Conservation (phyloP, 129 eudicot genomes). For the Centrapalus pauciflorus region DNA sequence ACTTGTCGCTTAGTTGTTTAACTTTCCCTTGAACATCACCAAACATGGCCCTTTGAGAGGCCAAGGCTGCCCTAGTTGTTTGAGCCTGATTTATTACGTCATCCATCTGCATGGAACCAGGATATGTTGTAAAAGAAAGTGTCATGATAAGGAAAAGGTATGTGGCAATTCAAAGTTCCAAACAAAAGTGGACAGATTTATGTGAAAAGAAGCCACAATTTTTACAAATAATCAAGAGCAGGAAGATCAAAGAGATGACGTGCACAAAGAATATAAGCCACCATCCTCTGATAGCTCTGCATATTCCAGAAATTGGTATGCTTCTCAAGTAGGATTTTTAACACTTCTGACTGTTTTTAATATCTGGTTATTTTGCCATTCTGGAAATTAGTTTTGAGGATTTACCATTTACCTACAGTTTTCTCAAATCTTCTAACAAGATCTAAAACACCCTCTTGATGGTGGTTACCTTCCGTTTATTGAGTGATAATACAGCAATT, state of each 20-base stretch:
- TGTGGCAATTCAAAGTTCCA: background rate
- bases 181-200: background rate
- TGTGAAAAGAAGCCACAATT: background rate
- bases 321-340: background rate
- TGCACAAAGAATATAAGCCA: background rate
- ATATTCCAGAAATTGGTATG: background rate
- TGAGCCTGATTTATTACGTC: conserved; percentile 94
- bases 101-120: conserved; percentile 59
- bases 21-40: conserved; percentile 97
- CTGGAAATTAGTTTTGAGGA: background rate
- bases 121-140: background rate
- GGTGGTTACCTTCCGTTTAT: conserved; percentile 2
- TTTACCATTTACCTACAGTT: background rate
- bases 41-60: conserved; percentile 79
- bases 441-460: background rate
- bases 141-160: background rate
- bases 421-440: background rate
- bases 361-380: conserved; percentile 5
- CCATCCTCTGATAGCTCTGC: background rate
- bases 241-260: background rate
- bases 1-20: conserved; percentile 82
- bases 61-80: conserved; percentile 68
- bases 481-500: background rate
- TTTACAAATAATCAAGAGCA: background rate
- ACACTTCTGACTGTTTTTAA: background rate